Evolutionary conservation across 306 rosid genomes (phyloP), one percentile per base, ranked within the genome.

Genomic region (Vigna reflexopilosa): DNA sequence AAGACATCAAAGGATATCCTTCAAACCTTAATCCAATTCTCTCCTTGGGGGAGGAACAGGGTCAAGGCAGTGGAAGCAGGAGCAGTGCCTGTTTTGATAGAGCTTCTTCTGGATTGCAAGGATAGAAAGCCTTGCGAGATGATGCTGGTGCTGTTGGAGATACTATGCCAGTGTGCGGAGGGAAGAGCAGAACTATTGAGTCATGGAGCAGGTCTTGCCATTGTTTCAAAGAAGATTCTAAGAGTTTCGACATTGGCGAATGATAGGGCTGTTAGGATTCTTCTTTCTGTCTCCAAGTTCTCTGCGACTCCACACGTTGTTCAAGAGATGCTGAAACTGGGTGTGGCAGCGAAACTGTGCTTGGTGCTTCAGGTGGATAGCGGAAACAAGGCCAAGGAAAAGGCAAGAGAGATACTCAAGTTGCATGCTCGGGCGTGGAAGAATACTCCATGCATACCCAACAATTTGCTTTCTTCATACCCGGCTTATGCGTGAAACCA

Each of bases 341-440:
- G 98, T 14, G 93, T 94, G 36, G 98, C 84, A 65, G 93, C 95
- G 0, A 94, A 92, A 74, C 84, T 94, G 0, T 92, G 98, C 67
- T 76, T 94, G 83, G 80, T 86, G 32, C 90, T 92, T 80, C 96
- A 94, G 65, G 89, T 90, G n/a, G 98, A 92, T 2, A 77, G 89
- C 67, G 98, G 97, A 32, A 75, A 70, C 62, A 94, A 90, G 88
- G 85, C 90, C 1, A 92, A 87, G 73, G 98, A 92, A 17, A 92
- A 82, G 48, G 92, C 97, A 1, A 82, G 77, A n/a, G 96, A 90
- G 88, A 87, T 94, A 13, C 85, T 94, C 62, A 90, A 79, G 48
- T n/a, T 92, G 86, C 97, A 94, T 81, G 85, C 81, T 71, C 72
- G 85, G 57, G 80, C 80, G 6, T 94, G 98, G 98, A 90, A 55